Evolutionary conservation across 495 filamentous ascomycete species (phyloP).

Genomic region (Friedmanniomyces simplex): DNA sequence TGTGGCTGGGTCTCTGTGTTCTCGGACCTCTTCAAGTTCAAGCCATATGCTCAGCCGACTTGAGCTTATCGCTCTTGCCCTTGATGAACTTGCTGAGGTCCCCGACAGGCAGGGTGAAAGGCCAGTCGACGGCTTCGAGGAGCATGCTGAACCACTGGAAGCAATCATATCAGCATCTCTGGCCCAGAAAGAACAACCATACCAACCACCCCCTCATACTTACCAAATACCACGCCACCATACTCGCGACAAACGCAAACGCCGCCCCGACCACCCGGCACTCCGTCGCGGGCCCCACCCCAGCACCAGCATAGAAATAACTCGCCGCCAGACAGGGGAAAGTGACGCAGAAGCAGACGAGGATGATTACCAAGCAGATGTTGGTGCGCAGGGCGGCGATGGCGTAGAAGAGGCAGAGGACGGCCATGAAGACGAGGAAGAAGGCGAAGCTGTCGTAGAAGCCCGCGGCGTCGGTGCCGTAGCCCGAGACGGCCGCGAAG

Average conservation of each 20-base stretch:
- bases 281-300: neutral
- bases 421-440: constrained; percentile 11
- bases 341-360: constrained; percentile 2
- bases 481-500: neutral
- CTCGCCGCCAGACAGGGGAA: neutral
- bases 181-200: neutral
- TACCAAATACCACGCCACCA: constrained; percentile 12
- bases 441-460: constrained; percentile 11
- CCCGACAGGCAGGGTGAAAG: constrained; percentile 5
- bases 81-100: constrained; percentile 2
- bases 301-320: constrained; percentile 1
- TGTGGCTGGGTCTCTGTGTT: too few species aligned
- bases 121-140: constrained; percentile 7
- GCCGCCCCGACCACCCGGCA: neutral
- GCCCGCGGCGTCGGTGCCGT: neutral
- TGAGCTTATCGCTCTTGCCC: constrained; percentile 1
- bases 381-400: constrained; percentile 5
- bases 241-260: constrained; percentile 1
- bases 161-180: neutral
- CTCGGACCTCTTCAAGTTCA: too few species aligned
- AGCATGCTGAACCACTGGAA: constrained; percentile 3
- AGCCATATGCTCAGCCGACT: constrained; percentile 3
- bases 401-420: constrained; percentile 1
- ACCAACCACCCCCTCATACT: too few species aligned
- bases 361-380: constrained; percentile 6